phyloP scores from a whole-genome alignment of 2,329 filamentous ascomycete genomes.

The Xylariaceae sp. region DNA sequence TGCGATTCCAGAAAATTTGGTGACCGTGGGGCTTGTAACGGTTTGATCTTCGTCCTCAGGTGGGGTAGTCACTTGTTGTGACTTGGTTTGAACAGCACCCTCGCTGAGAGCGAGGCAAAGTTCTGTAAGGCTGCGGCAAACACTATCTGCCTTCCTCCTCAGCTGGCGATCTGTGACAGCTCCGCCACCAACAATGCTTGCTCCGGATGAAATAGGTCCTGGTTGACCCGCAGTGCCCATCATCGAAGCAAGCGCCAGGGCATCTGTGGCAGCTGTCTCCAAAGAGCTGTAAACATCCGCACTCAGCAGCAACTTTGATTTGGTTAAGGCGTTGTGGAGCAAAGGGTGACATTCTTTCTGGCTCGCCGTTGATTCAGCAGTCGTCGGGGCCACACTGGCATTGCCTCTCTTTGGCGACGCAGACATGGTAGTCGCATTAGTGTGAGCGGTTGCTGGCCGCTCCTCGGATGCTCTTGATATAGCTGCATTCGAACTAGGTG shows the following conservation, averaged over 20 bases:
- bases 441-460: slow-evolving; percentile 84
- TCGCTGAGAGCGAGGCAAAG: slow-evolving; percentile 81
- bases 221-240: slow-evolving; percentile 69
- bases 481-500: slow-evolving; percentile 74
- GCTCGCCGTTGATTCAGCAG: slow-evolving; percentile 39
- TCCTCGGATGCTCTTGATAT: slow-evolving; percentile 73
- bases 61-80: slow-evolving; percentile 22
- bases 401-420: slow-evolving; percentile 76
- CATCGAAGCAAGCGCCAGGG: slow-evolving; percentile 71
- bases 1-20: slow-evolving; percentile 33
- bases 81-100: slow-evolving; percentile 38
- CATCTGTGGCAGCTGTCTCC: slow-evolving; percentile 77
- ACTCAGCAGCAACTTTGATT: slow-evolving; percentile 67
- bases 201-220: slow-evolving; percentile 62
- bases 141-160: slow-evolving; percentile 83
- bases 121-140: slow-evolving; percentile 90
- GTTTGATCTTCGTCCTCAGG: slow-evolving; percentile 23
- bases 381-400: slow-evolving; percentile 40
- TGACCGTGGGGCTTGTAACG: slow-evolving; percentile 41
- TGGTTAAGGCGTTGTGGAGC: slow-evolving; percentile 74
- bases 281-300: slow-evolving; percentile 72
- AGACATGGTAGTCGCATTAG: slow-evolving; percentile 78
- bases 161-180: slow-evolving; percentile 74
- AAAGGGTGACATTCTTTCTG: slow-evolving; percentile 67
- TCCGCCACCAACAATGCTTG: slow-evolving; percentile 54